Evolutionary conservation across 2,329 filamentous ascomycete genomes (phyloP), one percentile per base, ranked within the genome.

Genomic region (Trichoderma koningii): DNA sequence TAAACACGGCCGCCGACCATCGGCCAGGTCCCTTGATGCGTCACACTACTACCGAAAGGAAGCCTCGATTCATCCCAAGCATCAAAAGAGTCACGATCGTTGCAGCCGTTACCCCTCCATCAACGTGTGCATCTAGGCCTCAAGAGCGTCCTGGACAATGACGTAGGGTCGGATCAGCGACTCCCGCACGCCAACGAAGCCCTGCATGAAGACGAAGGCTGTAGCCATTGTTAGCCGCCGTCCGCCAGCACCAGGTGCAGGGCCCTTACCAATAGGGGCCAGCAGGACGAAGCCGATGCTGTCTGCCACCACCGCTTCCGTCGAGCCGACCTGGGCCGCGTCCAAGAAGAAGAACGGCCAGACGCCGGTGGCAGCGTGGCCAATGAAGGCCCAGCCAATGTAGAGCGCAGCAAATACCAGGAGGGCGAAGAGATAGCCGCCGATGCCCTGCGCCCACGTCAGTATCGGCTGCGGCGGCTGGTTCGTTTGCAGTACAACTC

Each of bases 301-400:
- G 66, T 81, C 81, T 6, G 77, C 76, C 45, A 78, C 73, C 21
- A 83, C 78, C 17, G 80, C 78, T 68, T 79, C 78, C 45, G 77
- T 73, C 30, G 77, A 77, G 52, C 78, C 78, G 67, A 82, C 77
- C 62, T 78, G 71, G 6, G 75, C 71, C 59, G 78, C 76, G 68
- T 85, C 80, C 60, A 85, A 75, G 78, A 82, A 85, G 73, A 82
- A 84, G 68, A 83, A 83, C 10, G 82, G 75, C 63, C 74, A 77
- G 57, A 77, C 77, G 41, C 78, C 79, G 1, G 82, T 84, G 59
- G 80, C 60, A 28, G 77, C 71, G 68, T 79, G 79, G 26, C 83
- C 83, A 53, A 84, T 71, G 10, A 74, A 76, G 41, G 80, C 82
- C 81, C 81, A 85, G 44, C 73, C 78, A 42, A 85, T 76, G 68